Percentiles rank a stretch among this genome's conserved stretches.
phyloP scores from a whole-genome alignment of 495 filamentous ascomycete species.

The Penicillium angulare region DNA sequence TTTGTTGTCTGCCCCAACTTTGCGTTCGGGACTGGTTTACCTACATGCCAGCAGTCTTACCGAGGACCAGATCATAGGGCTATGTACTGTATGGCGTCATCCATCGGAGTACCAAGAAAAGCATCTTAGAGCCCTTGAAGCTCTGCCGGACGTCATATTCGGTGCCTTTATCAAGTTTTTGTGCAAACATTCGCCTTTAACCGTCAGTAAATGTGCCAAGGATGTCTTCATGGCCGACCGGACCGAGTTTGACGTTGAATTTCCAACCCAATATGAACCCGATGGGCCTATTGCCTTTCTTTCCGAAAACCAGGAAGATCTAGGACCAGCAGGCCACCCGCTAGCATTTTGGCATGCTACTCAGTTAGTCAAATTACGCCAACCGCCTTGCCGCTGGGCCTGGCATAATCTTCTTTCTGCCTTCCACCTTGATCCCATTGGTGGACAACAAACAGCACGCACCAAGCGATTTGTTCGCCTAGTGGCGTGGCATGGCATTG shows the following conservation, averaged over 20 bases:
- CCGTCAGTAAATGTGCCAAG: not conserved
- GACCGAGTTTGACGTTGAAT: no score
- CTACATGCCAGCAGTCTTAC: slow-evolving; percentile 37
- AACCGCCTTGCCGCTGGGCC: slow-evolving; percentile 29
- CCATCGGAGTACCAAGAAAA: slow-evolving; percentile 13
- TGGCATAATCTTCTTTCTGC: slow-evolving; percentile 42
- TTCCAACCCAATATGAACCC: slow-evolving; percentile 11
- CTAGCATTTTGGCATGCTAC: slow-evolving; percentile 44
- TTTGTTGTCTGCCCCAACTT: slow-evolving; percentile 40
- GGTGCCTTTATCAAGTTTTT: slow-evolving; percentile 50
- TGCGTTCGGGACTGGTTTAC: slow-evolving; percentile 40
- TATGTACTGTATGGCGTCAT: slow-evolving; percentile 29
- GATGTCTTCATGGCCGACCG: slow-evolving; percentile 29
- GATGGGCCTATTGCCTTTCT: slow-evolving; percentile 10
- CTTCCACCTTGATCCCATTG: slow-evolving; percentile 13
- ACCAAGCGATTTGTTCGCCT: slow-evolving; percentile 29
- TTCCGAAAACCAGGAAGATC: slow-evolving; percentile 18
- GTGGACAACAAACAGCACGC: slow-evolving; percentile 12
- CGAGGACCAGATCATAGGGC: slow-evolving; percentile 28
- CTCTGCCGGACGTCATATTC: slow-evolving; percentile 42
- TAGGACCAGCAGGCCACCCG: slow-evolving; percentile 9
- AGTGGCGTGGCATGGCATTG: slow-evolving; percentile 43
- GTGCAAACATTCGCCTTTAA: slow-evolving; percentile 26
- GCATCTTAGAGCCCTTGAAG: slow-evolving; percentile 21
- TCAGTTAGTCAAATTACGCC: slow-evolving; percentile 34